Evolutionary conservation across 2,329 filamentous ascomycete species (phyloP), one percentile per base, ranked within the genome.

Genomic region (Penicillium crustosum): DNA sequence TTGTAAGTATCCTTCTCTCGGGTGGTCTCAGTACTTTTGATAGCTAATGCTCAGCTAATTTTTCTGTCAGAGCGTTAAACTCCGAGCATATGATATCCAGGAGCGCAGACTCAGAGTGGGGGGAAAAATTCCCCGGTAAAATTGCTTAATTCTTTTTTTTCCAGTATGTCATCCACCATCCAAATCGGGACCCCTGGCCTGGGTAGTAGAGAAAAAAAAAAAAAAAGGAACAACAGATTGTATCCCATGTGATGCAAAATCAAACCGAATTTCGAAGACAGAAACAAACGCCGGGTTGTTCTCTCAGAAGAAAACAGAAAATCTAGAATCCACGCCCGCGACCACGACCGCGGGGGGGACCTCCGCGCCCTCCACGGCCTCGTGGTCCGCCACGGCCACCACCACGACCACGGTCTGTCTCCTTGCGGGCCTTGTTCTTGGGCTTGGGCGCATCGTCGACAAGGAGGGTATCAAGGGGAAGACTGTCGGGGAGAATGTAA

Each of bases 401-500:
- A 47, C 53, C 45, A 6, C 79, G 73, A 44, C 81, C 78, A 48
- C 87, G 81, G 52, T 79, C 78, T 42, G 73, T 83, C 80, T 97
- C 94, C 83, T 99, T 99, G 73, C 93, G 86, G 27, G 94, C 93
- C 87, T 99, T 99, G 81, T 99, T 99, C 89, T 97, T 97, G 61
- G 94, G 93, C 83, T 99, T 99, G 51, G 93, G 92, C 70, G 91
- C 87, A 78, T 99, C 94, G 75, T 99, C 94, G 68, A 99, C 92
- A 61, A 99, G 84, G 53, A 99, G 84, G 41, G 93, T 97, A 77
- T 99, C 94, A 64, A 99, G 85, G 39, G 93, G 93, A 70, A 99
- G 84, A 63, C 90, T 94, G 80, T 99, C 94, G 56, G 94, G 94
- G 12, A 99, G 88, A 75, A 99, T 96, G 75, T 90, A 93, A 80